Percentiles rank a stretch among this genome's conserved stretches.
Conservation (phyloP, 768 basidiomycete species). For the Melanogaster broomeanus region DNA sequence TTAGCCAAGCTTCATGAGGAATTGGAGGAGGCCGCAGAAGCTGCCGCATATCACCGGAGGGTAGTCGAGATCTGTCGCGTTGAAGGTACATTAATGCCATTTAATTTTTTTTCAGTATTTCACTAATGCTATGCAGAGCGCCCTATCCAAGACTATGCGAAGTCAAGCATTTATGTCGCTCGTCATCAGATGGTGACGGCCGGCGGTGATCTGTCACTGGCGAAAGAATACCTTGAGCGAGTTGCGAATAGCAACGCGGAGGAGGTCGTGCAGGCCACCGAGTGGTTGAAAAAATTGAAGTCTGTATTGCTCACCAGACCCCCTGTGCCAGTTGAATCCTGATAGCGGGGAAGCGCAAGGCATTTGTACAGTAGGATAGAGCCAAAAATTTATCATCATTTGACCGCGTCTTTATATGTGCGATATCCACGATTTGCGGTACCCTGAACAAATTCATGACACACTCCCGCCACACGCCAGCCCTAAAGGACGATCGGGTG, state of each 20-base stretch:
- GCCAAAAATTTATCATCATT: neutral
- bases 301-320: conserved; percentile 28
- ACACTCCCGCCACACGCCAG: conserved; percentile 12
- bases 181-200: conserved; percentile 69
- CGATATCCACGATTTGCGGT: neutral
- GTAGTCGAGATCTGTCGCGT: conserved; percentile 64
- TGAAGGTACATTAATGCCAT: conserved; percentile 42
- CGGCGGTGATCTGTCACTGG: conserved; percentile 67
- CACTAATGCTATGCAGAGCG: conserved; percentile 44
- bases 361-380: conserved; percentile 2
- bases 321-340: neutral
- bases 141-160: conserved; percentile 76
- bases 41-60: conserved; percentile 79
- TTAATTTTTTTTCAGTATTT: neutral
- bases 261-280: conserved; percentile 73
- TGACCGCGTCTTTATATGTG: neutral
- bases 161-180: conserved; percentile 83
- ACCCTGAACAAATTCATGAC: neutral
- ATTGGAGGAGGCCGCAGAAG: conserved; percentile 65
- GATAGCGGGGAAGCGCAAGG: neutral
- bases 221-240: conserved; percentile 69
- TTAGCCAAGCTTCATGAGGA: conserved; percentile 71
- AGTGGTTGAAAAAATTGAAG: conserved; percentile 64
- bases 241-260: conserved; percentile 81
- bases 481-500: conserved; percentile 30